Percentiles rank a stretch among this genome's conserved stretches.
phyloP scores from a whole-genome alignment of 108 stramenopile genomes.

The Pseudonitzschia multiseries region DNA sequence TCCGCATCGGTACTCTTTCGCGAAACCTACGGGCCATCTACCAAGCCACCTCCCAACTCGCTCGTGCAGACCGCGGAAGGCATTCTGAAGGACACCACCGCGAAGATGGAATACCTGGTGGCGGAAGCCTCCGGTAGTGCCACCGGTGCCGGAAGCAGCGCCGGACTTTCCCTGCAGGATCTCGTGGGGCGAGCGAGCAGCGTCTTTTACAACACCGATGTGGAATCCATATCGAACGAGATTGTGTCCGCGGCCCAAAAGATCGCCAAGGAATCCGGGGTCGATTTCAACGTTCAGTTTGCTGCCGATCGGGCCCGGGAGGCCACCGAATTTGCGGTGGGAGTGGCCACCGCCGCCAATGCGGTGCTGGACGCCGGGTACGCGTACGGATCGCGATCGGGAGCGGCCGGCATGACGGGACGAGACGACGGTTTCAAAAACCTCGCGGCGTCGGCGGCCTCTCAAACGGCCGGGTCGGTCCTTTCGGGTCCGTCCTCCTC shows the following conservation, averaged over 20 bases:
- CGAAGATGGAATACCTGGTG: slow-evolving; percentile 49
- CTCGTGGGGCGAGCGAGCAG: slow-evolving; percentile 48
- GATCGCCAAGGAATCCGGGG: slow-evolving; percentile 34
- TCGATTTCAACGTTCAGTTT: slow-evolving; percentile 37
- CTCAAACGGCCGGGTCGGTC: not conserved
- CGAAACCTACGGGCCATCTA: not conserved
- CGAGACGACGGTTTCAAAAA: not conserved
- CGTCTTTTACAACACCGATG: slow-evolving; percentile 32
- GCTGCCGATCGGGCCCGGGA: slow-evolving; percentile 64
- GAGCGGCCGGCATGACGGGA: not conserved
- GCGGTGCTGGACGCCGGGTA: slow-evolving; percentile 56
- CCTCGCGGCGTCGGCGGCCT: not conserved
- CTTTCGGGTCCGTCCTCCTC: not conserved
- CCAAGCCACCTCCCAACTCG: not conserved
- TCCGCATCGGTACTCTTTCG: not conserved
- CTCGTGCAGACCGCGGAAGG: slow-evolving; percentile 28
- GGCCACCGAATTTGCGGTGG: slow-evolving; percentile 59
- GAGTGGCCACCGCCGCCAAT: slow-evolving; percentile 62
- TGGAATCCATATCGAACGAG: slow-evolving; percentile 48
- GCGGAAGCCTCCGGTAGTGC: slow-evolving; percentile 50
- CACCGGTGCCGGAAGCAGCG: slow-evolving; percentile 38
- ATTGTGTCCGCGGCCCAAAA: slow-evolving; percentile 42
- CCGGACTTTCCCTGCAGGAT: slow-evolving; percentile 34
- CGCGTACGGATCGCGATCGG: slow-evolving; percentile 24
- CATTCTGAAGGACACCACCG: slow-evolving; percentile 54